phyloP scores from a whole-genome alignment of 148 eudicot species.

The Fagopyrum tataricum region DNA sequence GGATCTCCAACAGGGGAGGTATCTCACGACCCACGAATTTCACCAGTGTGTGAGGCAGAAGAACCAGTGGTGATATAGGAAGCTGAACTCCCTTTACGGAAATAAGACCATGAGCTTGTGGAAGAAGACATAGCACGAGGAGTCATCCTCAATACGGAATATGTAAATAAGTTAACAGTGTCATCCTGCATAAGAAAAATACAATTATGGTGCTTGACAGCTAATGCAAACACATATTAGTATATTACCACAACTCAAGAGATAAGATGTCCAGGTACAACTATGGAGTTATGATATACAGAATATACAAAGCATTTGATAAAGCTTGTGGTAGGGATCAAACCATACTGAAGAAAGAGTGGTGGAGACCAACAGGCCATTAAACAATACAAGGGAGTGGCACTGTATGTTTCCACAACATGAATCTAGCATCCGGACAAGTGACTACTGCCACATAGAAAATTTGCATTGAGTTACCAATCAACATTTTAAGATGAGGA shows the following conservation, averaged over 20 bases:
- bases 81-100: conserved; percentile 51
- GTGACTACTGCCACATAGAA: conserved; percentile 70
- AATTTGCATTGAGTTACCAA: not conserved
- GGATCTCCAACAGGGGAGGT: conserved; percentile 41
- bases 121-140: conserved; percentile 67
- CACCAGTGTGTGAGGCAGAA: conserved; percentile 36
- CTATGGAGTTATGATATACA: not conserved
- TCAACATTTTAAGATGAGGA: not conserved
- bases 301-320: not conserved
- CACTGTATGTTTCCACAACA: conserved; percentile 52
- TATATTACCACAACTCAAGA: not conserved
- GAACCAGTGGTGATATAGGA: conserved; percentile 30
- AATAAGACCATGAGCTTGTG: conserved; percentile 72
- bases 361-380: conserved; percentile 88
- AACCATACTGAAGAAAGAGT: conserved; percentile 74
- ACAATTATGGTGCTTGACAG: not conserved
- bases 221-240: not conserved
- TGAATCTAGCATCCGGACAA: conserved; percentile 64
- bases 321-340: conserved; percentile 17
- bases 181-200: conserved; percentile 52
- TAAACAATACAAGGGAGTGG: conserved; percentile 78
- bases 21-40: conserved; percentile 36
- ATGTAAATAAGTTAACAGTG: conserved; percentile 70
- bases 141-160: conserved; percentile 73
- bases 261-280: not conserved